These are phyloP conservation scores for Botrytis byssoidea DNA, from an alignment of 2,329 filamentous ascomycete genomes.

Conservation along the genomic window DNA sequence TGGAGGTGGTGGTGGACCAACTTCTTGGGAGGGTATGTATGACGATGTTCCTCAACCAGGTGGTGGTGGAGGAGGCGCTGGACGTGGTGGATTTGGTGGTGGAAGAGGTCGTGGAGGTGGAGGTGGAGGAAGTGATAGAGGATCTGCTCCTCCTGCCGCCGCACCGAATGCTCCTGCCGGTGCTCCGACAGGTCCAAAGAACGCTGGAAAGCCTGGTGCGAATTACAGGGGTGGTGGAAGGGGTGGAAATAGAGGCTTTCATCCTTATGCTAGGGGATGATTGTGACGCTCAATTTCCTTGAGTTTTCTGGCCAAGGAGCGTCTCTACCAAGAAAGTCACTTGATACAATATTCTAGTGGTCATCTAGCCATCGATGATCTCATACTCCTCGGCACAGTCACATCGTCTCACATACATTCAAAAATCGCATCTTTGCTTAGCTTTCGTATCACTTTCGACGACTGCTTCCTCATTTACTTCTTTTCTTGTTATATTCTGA, in stretches of 20 bases:
- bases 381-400: background rate
- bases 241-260: slow-evolving; percentile 72
- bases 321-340: background rate
- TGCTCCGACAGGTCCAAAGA: slow-evolving; percentile 93
- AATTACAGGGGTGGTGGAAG: slow-evolving; percentile 91
- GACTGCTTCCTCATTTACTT: background rate
- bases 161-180: slow-evolving; percentile 64
- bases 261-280: slow-evolving; percentile 62
- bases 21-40: slow-evolving; percentile 97
- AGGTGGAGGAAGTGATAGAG: slow-evolving; percentile 34
- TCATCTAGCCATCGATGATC: background rate
- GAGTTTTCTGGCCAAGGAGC: background rate
- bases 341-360: background rate
- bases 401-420: background rate
- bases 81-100: slow-evolving; percentile 44
- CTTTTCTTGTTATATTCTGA: background rate
- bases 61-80: slow-evolving; percentile 41
- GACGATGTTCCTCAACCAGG: slow-evolving; percentile 84
- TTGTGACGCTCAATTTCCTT: background rate
- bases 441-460: background rate
- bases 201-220: slow-evolving; percentile 84
- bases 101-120: slow-evolving; percentile 30
- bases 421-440: background rate
- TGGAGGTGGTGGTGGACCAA: slow-evolving; percentile 53
- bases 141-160: slow-evolving; percentile 38